A percentile compares a stretch with the other conserved stretches of the same genome.
Conservation (phyloP, 306 rosid genomes). For the Trifolium pratense region DNA sequence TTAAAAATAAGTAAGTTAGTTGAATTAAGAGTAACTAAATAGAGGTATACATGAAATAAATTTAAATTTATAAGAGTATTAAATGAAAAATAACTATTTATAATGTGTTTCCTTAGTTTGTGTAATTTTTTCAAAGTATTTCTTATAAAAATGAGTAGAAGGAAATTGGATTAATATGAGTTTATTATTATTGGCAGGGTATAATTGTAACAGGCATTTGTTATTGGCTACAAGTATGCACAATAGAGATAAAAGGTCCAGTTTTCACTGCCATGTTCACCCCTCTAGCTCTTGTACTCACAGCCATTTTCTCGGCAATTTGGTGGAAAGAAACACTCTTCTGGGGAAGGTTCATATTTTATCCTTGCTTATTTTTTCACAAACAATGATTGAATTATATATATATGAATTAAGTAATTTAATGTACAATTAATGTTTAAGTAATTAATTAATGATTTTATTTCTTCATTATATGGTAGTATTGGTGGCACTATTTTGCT, state of each 20-base stretch:
- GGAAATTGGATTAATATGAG: not conserved
- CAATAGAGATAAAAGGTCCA: constrained; percentile 80
- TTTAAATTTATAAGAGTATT: too few relatives aligned
- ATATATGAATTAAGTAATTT: too few relatives aligned
- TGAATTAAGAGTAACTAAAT: too few relatives aligned
- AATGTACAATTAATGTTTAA: too few relatives aligned
- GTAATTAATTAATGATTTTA: not conserved
- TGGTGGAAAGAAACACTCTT: constrained; percentile 76
- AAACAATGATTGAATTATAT: too few relatives aligned
- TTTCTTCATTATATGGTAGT: constrained; percentile 45
- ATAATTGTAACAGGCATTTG: constrained; percentile 75
- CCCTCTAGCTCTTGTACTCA: constrained; percentile 75
- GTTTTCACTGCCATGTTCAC: constrained; percentile 90
- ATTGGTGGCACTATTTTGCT: constrained; percentile 76
- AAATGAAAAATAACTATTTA: too few relatives aligned
- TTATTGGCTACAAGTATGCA: constrained; percentile 91
- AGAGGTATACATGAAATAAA: too few relatives aligned
- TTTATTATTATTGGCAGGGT: constrained; percentile 60
- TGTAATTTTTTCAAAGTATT: too few relatives aligned
- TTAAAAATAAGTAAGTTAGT: too few relatives aligned
- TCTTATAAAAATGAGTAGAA: too few relatives aligned
- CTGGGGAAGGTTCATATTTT: constrained; percentile 73
- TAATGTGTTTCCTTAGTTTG: too few relatives aligned
- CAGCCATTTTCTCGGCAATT: constrained; percentile 74
- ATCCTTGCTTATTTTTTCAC: not conserved